Percentiles rank a stretch among this genome's conserved stretches.
Conservation (phyloP, 2,329 filamentous ascomycete species). For the Rosellinia necatrix region DNA sequence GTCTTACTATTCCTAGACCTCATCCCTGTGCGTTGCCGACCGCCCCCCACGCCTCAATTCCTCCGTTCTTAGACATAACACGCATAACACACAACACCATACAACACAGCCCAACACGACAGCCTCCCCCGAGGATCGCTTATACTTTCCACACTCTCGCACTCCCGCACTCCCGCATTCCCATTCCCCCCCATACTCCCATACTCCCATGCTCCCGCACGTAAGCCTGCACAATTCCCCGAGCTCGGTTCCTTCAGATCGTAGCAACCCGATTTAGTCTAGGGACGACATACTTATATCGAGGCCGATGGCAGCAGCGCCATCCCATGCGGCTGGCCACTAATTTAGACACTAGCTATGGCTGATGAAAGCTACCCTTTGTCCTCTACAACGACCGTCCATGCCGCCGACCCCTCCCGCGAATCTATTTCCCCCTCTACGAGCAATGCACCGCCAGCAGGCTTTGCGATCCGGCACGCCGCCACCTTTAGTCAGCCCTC, state of each 20-base stretch:
- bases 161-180: constrained; percentile 1
- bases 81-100: too few species aligned
- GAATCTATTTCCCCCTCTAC: constrained; percentile 18
- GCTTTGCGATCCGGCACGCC: constrained; percentile 48
- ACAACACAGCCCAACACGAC: not conserved
- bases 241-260: too few species aligned
- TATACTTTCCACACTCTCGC: not conserved
- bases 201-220: constrained; percentile 8
- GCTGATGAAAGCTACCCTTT: constrained; percentile 36
- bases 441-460: constrained; percentile 34
- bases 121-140: too few species aligned
- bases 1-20: constrained; percentile 17
- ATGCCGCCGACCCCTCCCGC: constrained; percentile 24
- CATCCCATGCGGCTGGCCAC: constrained; percentile 27
- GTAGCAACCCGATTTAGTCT: not conserved
- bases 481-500: constrained; percentile 46
- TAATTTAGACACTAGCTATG: constrained; percentile 31
- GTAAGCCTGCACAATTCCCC: not conserved
- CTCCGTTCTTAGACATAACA: not conserved
- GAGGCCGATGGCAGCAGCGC: constrained; percentile 10
- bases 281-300: not conserved
- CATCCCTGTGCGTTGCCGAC: constrained; percentile 5
- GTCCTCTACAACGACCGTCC: constrained; percentile 30
- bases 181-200: not conserved
- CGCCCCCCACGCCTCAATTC: constrained; percentile 7